phyloP scores from a whole-genome alignment of 129 eudicot genomes.

The Flaveria linearis region DNA sequence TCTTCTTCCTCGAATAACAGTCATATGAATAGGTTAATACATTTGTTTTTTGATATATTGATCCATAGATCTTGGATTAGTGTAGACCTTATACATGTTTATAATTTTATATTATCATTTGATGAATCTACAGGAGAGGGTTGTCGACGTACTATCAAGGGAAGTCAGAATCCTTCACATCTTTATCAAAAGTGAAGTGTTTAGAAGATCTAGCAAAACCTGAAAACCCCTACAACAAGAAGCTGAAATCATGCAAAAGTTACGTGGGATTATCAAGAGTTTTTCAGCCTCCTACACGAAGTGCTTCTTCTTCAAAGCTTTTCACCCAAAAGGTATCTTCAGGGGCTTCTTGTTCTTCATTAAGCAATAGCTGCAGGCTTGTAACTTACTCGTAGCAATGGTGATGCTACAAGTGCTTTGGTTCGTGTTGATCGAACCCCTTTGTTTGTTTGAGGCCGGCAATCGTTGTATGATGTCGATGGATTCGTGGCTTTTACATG shows the following conservation, averaged over 20 bases:
- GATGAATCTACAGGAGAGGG: constrained; percentile 51
- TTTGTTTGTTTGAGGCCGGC: constrained; percentile 50
- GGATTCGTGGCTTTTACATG: background rate
- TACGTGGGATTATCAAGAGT: constrained; percentile 40
- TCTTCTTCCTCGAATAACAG: constrained; percentile 25
- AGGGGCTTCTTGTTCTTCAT: constrained; percentile 44
- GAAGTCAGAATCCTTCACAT: constrained; percentile 70
- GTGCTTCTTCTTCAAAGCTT: constrained; percentile 49
- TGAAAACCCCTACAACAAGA: constrained; percentile 68
- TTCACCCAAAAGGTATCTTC: constrained; percentile 37
- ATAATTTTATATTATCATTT: no score
- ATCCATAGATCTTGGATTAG: no score
- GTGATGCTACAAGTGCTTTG: constrained; percentile 29
- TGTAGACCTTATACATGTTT: constrained; percentile 18
- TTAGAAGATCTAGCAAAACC: constrained; percentile 73
- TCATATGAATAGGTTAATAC: background rate
- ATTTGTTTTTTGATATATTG: no score
- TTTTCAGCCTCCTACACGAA: constrained; percentile 35
- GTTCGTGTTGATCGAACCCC: constrained; percentile 43
- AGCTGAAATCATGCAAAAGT: constrained; percentile 64
- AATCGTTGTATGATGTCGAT: background rate
- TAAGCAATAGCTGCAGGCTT: constrained; percentile 39
- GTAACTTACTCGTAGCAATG: constrained; percentile 47
- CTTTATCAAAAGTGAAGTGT: constrained; percentile 49
- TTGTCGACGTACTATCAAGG: constrained; percentile 67